Conservation (phyloP, 2,329 filamentous ascomycete genomes). For the Huntiella moniliformis region DNA sequence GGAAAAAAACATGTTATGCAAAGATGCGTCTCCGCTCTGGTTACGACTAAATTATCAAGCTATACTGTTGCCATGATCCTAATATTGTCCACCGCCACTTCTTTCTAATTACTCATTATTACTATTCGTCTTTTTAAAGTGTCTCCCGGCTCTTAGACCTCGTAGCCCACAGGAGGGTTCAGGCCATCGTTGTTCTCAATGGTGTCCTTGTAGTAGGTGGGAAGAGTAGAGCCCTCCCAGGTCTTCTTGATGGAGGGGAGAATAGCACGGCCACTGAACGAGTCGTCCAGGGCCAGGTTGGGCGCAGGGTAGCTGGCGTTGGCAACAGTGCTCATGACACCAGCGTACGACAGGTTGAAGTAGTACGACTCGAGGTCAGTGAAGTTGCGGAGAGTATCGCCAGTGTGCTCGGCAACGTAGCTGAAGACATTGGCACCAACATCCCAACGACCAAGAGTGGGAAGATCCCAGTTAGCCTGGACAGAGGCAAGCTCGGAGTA, state of each 20-base stretch:
- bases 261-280: conserved; percentile 19
- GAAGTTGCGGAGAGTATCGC: conserved; percentile 30
- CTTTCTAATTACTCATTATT: background rate
- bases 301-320: conserved; percentile 22
- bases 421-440: conserved; percentile 53
- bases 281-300: conserved; percentile 21
- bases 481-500: conserved; percentile 51
- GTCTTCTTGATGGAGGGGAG: conserved; percentile 21
- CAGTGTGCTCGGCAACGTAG: conserved; percentile 40
- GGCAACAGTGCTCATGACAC: conserved; percentile 23
- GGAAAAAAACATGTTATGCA: no score
- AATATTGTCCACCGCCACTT: background rate
- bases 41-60: background rate
- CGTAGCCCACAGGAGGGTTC: conserved; percentile 19
- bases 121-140: background rate
- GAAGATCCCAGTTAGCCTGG: conserved; percentile 49
- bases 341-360: conserved; percentile 36
- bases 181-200: conserved; percentile 25
- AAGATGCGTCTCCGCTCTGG: no score
- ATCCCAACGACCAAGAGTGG: conserved; percentile 52
- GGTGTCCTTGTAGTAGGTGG: conserved; percentile 25
- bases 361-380: conserved; percentile 23
- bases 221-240: conserved; percentile 21
- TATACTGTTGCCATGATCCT: background rate
- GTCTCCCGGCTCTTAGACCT: background rate